These are phyloP conservation scores for Huntiella decipiens DNA, from an alignment of 2,329 filamentous ascomycete species.

Conservation along the genomic window DNA sequence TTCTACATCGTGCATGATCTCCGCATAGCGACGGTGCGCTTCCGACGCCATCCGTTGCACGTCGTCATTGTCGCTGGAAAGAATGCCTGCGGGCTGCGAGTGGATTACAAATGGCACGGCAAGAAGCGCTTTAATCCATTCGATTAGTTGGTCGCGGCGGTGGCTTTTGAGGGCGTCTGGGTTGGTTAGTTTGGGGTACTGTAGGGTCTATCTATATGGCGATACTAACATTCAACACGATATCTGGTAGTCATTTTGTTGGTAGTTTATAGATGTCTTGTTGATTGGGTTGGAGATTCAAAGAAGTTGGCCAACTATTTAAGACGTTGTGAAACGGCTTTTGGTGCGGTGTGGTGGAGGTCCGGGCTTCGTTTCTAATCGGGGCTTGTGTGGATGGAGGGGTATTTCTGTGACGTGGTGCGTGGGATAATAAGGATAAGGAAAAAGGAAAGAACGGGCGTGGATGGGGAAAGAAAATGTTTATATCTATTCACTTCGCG, in stretches of 20 bases:
- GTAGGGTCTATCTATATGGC: constrained; percentile 2
- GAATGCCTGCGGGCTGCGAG: constrained; percentile 79
- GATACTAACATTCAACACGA: constrained; percentile 51
- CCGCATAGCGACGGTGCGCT: constrained; percentile 74
- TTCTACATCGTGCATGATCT: constrained; percentile 91
- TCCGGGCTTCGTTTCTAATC: no score
- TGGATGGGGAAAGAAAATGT: no score
- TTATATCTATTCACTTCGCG: no score
- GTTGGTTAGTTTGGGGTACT: constrained; percentile 7
- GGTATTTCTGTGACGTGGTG: no score
- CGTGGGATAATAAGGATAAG: no score
- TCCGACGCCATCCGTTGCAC: constrained; percentile 57
- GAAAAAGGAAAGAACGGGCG: no score
- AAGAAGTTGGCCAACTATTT: neutral
- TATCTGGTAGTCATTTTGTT: constrained; percentile 41
- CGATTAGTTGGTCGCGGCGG: constrained; percentile 76
- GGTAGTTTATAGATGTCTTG: neutral
- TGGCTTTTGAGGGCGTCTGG: constrained; percentile 58
- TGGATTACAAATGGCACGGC: constrained; percentile 94
- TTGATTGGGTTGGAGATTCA: neutral
- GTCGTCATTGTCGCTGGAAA: constrained; percentile 46
- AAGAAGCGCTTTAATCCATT: constrained; percentile 92
- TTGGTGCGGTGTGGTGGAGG: no score
- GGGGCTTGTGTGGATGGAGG: no score
- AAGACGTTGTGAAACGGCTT: no score